Evolutionary conservation across 2,329 filamentous ascomycete genomes (phyloP).

Genomic region (Xylariomycetidae sp.): DNA sequence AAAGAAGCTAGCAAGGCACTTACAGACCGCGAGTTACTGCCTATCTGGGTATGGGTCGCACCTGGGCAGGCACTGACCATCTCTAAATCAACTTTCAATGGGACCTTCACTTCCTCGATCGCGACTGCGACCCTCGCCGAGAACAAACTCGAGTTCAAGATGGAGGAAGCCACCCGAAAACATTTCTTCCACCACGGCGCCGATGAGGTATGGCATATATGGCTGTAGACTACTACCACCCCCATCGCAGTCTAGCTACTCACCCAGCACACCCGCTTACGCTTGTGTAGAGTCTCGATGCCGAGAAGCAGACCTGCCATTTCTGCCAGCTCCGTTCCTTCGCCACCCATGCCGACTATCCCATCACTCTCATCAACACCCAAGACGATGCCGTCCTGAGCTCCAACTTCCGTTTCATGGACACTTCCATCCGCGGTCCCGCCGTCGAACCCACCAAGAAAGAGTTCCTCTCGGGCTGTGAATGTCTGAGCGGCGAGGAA

Average conservation of each 20-base stretch:
- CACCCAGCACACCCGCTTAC: conserved; percentile 1
- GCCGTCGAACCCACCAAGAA: conserved; percentile 57
- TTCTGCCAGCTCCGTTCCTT: conserved; percentile 58
- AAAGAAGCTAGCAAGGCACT: too few relatives aligned
- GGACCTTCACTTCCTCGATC: too few relatives aligned
- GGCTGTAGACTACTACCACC: conserved; percentile 9
- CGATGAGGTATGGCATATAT: conserved; percentile 27
- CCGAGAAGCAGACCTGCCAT: conserved; percentile 46
- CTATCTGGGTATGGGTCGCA: too few relatives aligned
- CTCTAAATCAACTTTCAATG: too few relatives aligned
- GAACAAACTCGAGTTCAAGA: conserved; percentile 18
- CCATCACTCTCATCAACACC: conserved; percentile 62
- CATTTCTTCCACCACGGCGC: conserved; percentile 50
- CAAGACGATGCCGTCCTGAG: conserved; percentile 54
- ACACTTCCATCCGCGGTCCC: conserved; percentile 52
- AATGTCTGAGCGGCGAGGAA: conserved; percentile 55
- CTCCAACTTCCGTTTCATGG: conserved; percentile 64
- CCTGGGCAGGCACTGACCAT: too few relatives aligned
- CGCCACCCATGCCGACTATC: conserved; percentile 40
- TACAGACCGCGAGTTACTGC: too few relatives aligned
- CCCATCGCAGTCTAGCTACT: neutral
- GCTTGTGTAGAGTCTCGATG: conserved; percentile 26
- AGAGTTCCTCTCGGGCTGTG: conserved; percentile 65
- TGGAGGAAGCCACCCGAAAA: conserved; percentile 40
- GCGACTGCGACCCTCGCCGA: too few relatives aligned